Evolutionary conservation across 495 filamentous ascomycete species (phyloP), one percentile per base, ranked within the genome.

Genomic region (Echria macrotheca): DNA sequence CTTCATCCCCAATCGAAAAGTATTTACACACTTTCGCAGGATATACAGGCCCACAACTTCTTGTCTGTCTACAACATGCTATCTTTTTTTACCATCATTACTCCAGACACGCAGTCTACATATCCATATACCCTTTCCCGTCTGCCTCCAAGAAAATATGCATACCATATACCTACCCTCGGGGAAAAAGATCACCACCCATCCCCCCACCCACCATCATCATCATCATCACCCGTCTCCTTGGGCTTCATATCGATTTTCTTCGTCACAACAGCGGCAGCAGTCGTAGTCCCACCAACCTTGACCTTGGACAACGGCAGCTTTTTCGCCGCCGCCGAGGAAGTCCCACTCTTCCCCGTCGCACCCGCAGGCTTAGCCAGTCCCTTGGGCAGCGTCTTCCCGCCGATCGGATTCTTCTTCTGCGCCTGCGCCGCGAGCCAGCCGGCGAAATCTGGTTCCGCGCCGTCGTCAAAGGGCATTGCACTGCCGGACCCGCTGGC

Each of bases 401-500:
- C 51, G 0, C 41, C 46, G 47, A 79, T 76, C 1, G 57, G 54
- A 3, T 57, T 68, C 66, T 91, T 95, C 52, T 85, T 78, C 55
- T 84, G 70, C 15, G 82, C 77, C 66, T 95, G 89, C 12, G 88
- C 89, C 8, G 86, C 87, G 35, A 96, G 65, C 89, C 91, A 95
- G 4, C 87, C 89, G 15, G 89, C 91, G 67, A 96, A 96, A 63
- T 96, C 91, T 1, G 89, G 89, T 59, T 96, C 89, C 2, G 83
- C 84, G 24, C 83, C 82, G 58, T 94, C 88, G 51, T 90, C 86
- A 53, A 84, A 94, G 0, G 81, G 75, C 10, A 70, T 73, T 2
- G 72, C 61, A 0, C 24, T 4, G 65, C 37, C 7, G 53, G 21
- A 36, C 41, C 53, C 19, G 54, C 44, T 36, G 57, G 60, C 19